A percentile compares a stretch with the other conserved stretches of the same genome.
Evolutionary conservation across 2,329 filamentous ascomycete genomes (phyloP).

Genomic region (Alternaria sp.): DNA sequence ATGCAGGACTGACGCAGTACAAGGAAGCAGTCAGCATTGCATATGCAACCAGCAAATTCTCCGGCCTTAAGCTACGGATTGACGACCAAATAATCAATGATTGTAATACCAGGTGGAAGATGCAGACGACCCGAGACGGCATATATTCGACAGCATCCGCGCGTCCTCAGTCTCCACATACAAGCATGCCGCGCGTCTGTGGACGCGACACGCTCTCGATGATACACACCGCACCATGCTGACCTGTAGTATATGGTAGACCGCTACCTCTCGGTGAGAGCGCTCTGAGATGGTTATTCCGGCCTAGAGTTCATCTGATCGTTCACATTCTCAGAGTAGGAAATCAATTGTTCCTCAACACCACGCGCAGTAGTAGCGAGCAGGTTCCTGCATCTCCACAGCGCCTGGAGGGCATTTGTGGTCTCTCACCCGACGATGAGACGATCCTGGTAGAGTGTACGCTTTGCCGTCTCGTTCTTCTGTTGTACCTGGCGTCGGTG

Average conservation of each 20-base stretch:
- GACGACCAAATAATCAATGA: slow-evolving; percentile 13
- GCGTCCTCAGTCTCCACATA: slow-evolving; percentile 5
- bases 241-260: neutral
- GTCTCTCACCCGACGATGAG: neutral
- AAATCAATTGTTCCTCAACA: neutral
- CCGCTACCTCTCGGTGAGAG: neutral
- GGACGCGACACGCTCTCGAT: neutral
- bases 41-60: slow-evolving; percentile 20
- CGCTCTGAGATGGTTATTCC: neutral
- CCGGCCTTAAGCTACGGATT: slow-evolving; percentile 8
- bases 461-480: neutral
- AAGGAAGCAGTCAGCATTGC: slow-evolving; percentile 17
- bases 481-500: neutral
- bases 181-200: neutral
- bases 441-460: neutral
- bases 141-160: neutral
- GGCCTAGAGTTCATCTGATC: neutral
- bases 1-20: slow-evolving; percentile 22
- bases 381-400: neutral
- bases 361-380: neutral
- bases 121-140: neutral
- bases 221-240: neutral
- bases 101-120: neutral
- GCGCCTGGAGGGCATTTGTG: neutral
- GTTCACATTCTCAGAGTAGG: neutral